These are phyloP conservation scores for Psilocybe cubensis DNA, from an alignment of 768 basidiomycete species.

Conservation along the genomic window DNA sequence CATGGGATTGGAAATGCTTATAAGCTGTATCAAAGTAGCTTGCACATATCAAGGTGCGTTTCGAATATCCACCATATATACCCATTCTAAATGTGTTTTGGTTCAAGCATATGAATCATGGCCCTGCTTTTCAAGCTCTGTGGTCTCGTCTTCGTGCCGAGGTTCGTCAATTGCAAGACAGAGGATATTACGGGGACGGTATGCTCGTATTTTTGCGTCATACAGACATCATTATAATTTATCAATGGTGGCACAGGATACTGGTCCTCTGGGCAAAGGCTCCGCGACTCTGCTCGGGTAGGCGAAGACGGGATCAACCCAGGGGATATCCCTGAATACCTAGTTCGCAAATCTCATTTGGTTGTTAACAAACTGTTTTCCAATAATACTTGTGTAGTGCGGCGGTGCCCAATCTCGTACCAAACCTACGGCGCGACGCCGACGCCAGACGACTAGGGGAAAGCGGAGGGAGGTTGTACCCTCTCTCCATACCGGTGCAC, in stretches of 20 bases:
- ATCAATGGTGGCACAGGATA: constrained; percentile 52
- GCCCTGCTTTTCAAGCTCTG: constrained; percentile 72
- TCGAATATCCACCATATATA: not conserved
- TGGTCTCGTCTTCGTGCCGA: constrained; percentile 71
- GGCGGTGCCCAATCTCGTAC: constrained; percentile 75
- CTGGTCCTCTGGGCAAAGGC: constrained; percentile 79
- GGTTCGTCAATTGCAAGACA: constrained; percentile 69
- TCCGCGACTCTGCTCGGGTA: constrained; percentile 64
- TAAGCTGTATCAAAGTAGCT: constrained; percentile 64
- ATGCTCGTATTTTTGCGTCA: not conserved
- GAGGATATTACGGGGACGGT: constrained; percentile 88
- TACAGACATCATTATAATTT: not conserved
- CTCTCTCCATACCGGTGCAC: constrained; percentile 60
- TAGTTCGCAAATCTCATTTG: constrained; percentile 50
- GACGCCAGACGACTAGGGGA: constrained; percentile 35
- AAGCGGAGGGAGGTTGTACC: constrained; percentile 45
- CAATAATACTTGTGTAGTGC: constrained; percentile 47
- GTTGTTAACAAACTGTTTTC: not conserved
- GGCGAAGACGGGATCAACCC: constrained; percentile 51
- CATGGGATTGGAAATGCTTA: constrained; percentile 9
- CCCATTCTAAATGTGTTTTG: not conserved
- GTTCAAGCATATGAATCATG: constrained; percentile 79
- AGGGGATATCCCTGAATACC: constrained; percentile 75
- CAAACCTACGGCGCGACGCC: constrained; percentile 54
- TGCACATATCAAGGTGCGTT: not conserved